phyloP scores from a whole-genome alignment of 805 yeast species.

The Henningerozyma blattae region DNA sequence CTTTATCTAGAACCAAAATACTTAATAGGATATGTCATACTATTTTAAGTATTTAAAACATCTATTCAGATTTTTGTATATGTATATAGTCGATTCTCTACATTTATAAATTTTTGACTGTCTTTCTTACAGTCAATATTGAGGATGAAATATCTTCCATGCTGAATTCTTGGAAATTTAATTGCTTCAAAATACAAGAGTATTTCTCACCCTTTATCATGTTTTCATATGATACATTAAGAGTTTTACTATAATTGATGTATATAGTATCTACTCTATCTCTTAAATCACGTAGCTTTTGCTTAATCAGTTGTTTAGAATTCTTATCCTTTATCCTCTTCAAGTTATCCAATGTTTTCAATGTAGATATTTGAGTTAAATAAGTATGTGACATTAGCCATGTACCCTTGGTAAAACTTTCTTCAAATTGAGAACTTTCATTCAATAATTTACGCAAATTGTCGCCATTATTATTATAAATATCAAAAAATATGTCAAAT shows the following conservation, averaged over 20 bases:
- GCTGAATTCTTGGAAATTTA: background rate
- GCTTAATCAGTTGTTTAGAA: slow-evolving; percentile 10
- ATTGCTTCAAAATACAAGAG: background rate
- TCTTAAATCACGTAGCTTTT: slow-evolving; percentile 9
- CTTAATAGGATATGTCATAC: too few relatives aligned
- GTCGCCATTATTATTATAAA: slow-evolving; percentile 11
- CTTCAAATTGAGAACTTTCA: background rate
- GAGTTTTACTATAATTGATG: background rate
- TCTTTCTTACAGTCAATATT: background rate
- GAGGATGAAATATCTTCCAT: background rate
- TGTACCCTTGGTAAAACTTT: slow-evolving; percentile 1
- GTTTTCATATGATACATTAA: background rate
- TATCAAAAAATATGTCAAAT: slow-evolving; percentile 10
- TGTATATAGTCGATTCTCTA: too few relatives aligned
- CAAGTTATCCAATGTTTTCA: slow-evolving; percentile 19
- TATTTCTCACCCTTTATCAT: background rate
- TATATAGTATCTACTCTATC: slow-evolving; percentile 13
- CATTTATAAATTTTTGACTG: background rate
- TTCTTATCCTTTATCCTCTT: slow-evolving; percentile 16
- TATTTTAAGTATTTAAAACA: too few relatives aligned
- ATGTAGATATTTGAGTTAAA: slow-evolving; percentile 12
- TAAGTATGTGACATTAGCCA: slow-evolving; percentile 18
- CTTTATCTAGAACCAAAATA: too few relatives aligned
- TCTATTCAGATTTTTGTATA: too few relatives aligned
- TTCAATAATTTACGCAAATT: slow-evolving; percentile 1